Percentiles rank a stretch among this genome's conserved stretches.
Conservation (phyloP, 306 rosid species). For the Cicer pinnatifidum region DNA sequence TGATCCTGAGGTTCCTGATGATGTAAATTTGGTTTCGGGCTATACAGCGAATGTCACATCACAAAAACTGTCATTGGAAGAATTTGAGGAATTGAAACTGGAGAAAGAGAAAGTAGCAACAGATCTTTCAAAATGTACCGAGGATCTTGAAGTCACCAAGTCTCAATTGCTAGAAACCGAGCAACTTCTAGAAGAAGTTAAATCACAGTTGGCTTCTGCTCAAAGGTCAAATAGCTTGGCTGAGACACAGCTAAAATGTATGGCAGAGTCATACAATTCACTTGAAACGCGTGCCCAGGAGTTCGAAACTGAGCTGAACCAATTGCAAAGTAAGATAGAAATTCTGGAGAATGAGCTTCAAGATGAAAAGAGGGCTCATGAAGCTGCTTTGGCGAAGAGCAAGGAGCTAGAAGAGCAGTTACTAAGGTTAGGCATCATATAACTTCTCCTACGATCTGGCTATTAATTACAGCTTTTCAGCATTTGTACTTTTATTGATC, state of each 20-base stretch:
- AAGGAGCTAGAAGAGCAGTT: conserved; percentile 78
- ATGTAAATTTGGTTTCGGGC: conserved; percentile 69
- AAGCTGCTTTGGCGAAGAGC: conserved; percentile 67
- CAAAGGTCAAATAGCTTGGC: conserved; percentile 79
- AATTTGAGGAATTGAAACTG: conserved; percentile 70
- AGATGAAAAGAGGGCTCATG: conserved; percentile 77
- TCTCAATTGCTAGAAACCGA: conserved; percentile 82
- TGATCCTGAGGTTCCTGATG: conserved; percentile 84
- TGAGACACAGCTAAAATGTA: conserved; percentile 96
- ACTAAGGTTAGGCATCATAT: conserved; percentile 63
- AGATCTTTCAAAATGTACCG: conserved; percentile 69
- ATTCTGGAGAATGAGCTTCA: conserved; percentile 73
- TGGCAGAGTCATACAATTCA: conserved; percentile 95
- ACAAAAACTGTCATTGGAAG: conserved; percentile 59
- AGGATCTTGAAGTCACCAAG: conserved; percentile 73
- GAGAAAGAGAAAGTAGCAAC: conserved; percentile 66
- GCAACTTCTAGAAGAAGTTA: conserved; percentile 81
- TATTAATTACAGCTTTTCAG: conserved; percentile 24
- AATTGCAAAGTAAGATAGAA: conserved; percentile 62
- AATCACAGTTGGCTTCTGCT: conserved; percentile 77
- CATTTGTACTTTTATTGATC: conserved; percentile 31
- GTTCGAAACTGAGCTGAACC: conserved; percentile 72
- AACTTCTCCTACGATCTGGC: conserved; percentile 9
- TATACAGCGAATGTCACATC: conserved; percentile 51
- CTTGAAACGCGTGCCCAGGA: conserved; percentile 81